Conservation (phyloP, 176 grass and related monocot genomes). For the Hyparrhenia diplandra region DNA sequence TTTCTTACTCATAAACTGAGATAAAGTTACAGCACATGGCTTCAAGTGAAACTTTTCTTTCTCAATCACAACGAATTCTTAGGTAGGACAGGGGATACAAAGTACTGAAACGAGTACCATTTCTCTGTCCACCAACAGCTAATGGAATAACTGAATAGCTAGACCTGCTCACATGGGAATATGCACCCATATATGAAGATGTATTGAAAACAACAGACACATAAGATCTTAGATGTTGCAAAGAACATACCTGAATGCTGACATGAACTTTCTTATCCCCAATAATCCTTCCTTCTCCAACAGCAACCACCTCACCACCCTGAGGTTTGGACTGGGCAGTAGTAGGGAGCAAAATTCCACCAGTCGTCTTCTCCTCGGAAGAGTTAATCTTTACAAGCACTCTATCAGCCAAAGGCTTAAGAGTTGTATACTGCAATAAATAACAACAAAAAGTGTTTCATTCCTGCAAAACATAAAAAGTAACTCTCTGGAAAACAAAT, state of each 20-base stretch:
- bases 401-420: slow-evolving; percentile 76
- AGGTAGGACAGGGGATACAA: not conserved
- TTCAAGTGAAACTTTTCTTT: not conserved
- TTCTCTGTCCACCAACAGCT: not conserved
- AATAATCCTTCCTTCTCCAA: slow-evolving; percentile 66
- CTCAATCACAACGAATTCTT: not conserved
- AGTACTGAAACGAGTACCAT: not conserved
- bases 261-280: slow-evolving; percentile 61
- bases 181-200: not conserved
- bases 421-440: slow-evolving; percentile 56
- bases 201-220: not conserved
- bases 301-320: slow-evolving; percentile 67
- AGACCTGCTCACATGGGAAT: not conserved
- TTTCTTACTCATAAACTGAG: not conserved
- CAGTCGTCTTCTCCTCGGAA: slow-evolving; percentile 64
- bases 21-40: not conserved
- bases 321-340: slow-evolving; percentile 64
- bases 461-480: not conserved
- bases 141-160: not conserved
- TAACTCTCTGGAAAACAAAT: slow-evolving; percentile 13
- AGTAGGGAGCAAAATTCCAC: slow-evolving; percentile 72
- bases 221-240: not conserved
- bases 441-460: not conserved
- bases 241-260: slow-evolving; percentile 50
- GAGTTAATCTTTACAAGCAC: slow-evolving; percentile 83